phyloP scores from a whole-genome alignment of 305 asterid species.

The Ilex paraguariensis region DNA sequence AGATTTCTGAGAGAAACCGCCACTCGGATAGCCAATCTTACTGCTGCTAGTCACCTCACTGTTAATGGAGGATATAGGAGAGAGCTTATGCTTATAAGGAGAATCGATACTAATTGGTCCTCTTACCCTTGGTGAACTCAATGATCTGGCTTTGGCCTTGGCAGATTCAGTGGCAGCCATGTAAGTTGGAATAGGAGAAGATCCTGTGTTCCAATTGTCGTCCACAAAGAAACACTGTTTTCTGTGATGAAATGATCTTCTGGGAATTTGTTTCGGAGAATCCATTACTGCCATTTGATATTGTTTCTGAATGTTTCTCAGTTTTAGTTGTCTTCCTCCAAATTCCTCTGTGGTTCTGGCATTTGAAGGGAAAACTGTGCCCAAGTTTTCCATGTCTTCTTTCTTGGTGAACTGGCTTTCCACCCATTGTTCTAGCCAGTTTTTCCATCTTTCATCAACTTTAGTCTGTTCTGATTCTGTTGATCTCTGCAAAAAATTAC shows the following conservation, averaged over 20 bases:
- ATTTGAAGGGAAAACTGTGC: slow-evolving; percentile 23
- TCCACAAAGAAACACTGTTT: slow-evolving; percentile 70
- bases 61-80: slow-evolving; percentile 84
- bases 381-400: slow-evolving; percentile 38
- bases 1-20: slow-evolving; percentile 49
- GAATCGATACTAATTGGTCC: slow-evolving; percentile 71
- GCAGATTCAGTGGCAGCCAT: slow-evolving; percentile 96
- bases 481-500: slow-evolving; percentile 55
- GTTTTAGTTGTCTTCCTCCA: slow-evolving; percentile 25
- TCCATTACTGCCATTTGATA: slow-evolving; percentile 39
- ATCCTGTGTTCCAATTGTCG: slow-evolving; percentile 35
- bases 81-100: slow-evolving; percentile 78
- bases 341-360: slow-evolving; percentile 43
- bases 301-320: slow-evolving; percentile 34
- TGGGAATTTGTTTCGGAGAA: slow-evolving; percentile 37
- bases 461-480: slow-evolving; percentile 74
- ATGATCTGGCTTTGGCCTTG: slow-evolving; percentile 69
- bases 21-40: slow-evolving; percentile 42
- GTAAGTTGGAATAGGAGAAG: slow-evolving; percentile 67
- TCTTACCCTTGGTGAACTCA: slow-evolving; percentile 84
- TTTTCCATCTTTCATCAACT: slow-evolving; percentile 49
- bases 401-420: slow-evolving; percentile 74
- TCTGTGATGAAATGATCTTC: slow-evolving; percentile 58
- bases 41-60: slow-evolving; percentile 67
- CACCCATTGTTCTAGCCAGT: slow-evolving; percentile 96